Evolutionary conservation across 1,284 basidiomycete species (phyloP).

Genomic region (Ustilago sp.): DNA sequence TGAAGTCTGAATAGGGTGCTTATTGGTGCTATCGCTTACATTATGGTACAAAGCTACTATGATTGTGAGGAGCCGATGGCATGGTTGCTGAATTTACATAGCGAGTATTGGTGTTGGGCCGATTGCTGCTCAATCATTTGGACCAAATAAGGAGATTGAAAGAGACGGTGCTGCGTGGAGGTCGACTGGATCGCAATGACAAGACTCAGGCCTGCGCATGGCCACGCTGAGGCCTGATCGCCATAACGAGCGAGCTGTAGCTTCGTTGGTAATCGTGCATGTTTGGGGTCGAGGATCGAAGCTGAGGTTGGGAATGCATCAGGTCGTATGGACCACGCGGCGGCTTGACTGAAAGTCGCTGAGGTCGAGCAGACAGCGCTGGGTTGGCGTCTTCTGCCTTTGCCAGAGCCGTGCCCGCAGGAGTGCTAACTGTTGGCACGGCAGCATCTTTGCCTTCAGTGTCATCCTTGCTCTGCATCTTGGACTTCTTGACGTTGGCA

Average conservation of each 20-base stretch:
- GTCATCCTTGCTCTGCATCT: constrained; percentile 4
- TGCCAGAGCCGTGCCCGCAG: neutral
- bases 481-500: constrained; percentile 19
- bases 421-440: neutral
- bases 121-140: too few species aligned
- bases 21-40: neutral
- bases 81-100: neutral
- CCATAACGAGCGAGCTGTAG: constrained; percentile 7
- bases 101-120: neutral
- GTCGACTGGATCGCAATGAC: neutral
- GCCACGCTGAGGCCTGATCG: neutral
- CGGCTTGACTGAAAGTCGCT: neutral
- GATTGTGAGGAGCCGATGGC: too few species aligned
- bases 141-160: neutral
- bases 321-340: neutral
- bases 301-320: neutral
- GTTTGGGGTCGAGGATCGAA: constrained; percentile 7
- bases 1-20: too few species aligned
- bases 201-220: neutral
- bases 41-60: neutral
- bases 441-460: neutral
- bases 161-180: neutral
- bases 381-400: neutral
- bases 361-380: neutral
- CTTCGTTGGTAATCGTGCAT: constrained; percentile 1